Base-by-base conservation (phyloP, 306 rosid genomes). In the Cicer yamashitae region DNA sequence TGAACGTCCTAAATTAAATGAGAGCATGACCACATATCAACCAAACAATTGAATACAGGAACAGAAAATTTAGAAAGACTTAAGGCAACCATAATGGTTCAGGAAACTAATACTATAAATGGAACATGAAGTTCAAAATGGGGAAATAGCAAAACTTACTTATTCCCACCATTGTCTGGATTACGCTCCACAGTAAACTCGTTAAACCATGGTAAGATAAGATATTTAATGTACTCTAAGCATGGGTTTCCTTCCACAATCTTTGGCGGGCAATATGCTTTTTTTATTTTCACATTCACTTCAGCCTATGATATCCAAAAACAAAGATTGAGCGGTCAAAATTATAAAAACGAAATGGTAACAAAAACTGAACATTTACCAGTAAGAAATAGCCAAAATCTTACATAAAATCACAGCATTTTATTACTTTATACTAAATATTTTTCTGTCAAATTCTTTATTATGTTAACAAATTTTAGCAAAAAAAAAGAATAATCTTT, bases 201-300 rank as follows among this genome's bases (percentile, higher is more conserved):
- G 13, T 85, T 84, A 81, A 91, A 91, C 97, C 94, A 88, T 17
- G 98, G 94, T 14, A 94, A 79, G 61, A 90, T 46, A 7, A 90
- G 87, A 50, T 88, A 88, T 75, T 88, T 79, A 22, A 88, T 57
- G 77, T 94, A 94, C 84, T 94, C 98, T 56, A 94, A 74, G 81
- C 98, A 91, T 10, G 96, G 98, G 74, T 94, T 94, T 46, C 86
- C 96, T 71, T 88, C 89, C 47, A 87, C 97, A 65, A 79, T 34
- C 78, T 63, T 64, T 4, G 98, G 97, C 2, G 94, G 98, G 85
- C 97, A 94, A 73, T 85, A 91, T 8, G 96, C 98, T 75, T 88
- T 88, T 86, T 91, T 87, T 45, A 91, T 85, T 88, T 94, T 94
- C 77, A 80, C 62, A 78, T 87, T 91, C 89, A 90, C 98, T 52